Evolutionary conservation across 345 rosid genomes (phyloP).

Genomic region (Linum tenue): DNA sequence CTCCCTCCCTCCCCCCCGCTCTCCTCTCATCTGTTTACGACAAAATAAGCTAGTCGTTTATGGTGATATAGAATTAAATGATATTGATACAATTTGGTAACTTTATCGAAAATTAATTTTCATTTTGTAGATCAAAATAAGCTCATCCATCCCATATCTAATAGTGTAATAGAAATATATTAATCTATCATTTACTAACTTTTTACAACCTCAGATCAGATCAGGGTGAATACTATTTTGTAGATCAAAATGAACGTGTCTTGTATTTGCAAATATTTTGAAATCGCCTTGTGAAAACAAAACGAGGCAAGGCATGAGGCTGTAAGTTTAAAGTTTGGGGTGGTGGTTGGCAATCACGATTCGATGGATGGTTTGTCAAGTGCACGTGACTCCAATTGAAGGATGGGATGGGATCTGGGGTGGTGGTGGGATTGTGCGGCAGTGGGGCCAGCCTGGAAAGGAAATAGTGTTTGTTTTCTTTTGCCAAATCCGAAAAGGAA

Average conservation of each 20-base stretch:
- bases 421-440: conserved; percentile 18
- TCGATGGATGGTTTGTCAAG: conserved; percentile 6
- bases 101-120: no score
- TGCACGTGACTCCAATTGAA: conserved; percentile 38
- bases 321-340: background rate
- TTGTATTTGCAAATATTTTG: no score
- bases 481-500: conserved; percentile 25
- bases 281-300: no score
- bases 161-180: background rate
- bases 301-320: no score
- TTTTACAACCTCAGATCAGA: no score
- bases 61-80: no score
- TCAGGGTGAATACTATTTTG: no score
- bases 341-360: conserved; percentile 22
- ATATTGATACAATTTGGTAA: no score
- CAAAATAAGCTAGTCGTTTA: no score
- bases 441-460: background rate
- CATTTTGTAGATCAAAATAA: no score
- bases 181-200: background rate
- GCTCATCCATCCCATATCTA: no score
- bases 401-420: conserved; percentile 34
- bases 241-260: no score
- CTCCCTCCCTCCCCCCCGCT: background rate
- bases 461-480: background rate
- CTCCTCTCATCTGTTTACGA: background rate